Conservation (phyloP, 306 rosid genomes). For the Vicia faba region DNA sequence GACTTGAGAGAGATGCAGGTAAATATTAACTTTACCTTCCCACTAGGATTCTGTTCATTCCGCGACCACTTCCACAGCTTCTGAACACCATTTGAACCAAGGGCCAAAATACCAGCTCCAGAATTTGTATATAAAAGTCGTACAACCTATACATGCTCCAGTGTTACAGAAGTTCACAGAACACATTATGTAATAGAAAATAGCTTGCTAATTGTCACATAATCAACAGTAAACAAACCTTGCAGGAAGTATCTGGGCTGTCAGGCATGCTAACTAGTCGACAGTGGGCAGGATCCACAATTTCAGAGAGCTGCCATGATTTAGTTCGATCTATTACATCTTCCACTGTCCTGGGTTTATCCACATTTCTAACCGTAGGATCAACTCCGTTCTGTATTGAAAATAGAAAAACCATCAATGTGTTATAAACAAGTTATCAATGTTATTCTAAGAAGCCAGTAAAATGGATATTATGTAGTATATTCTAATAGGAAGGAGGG, state of each 20-base stretch:
- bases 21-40: slow-evolving; percentile 57
- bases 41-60: slow-evolving; percentile 64
- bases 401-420: slow-evolving; percentile 44
- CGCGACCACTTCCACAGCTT: slow-evolving; percentile 91
- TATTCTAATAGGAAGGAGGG: slow-evolving; percentile 4
- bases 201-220: slow-evolving; percentile 23
- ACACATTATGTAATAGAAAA: slow-evolving; percentile 26
- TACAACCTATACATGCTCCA: slow-evolving; percentile 55
- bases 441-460: slow-evolving; percentile 6
- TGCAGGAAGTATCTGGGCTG: slow-evolving; percentile 66
- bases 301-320: slow-evolving; percentile 81
- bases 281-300: slow-evolving; percentile 72
- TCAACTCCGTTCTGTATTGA: slow-evolving; percentile 69
- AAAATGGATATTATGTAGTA: slow-evolving; percentile 12
- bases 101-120: slow-evolving; percentile 86
- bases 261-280: slow-evolving; percentile 79
- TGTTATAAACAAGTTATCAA: slow-evolving; percentile 11
- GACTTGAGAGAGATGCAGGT: not conserved
- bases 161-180: slow-evolving; percentile 16
- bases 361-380: slow-evolving; percentile 53
- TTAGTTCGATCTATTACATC: slow-evolving; percentile 66
- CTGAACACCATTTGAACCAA: slow-evolving; percentile 84
- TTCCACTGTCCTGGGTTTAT: slow-evolving; percentile 62
- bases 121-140: slow-evolving; percentile 77
- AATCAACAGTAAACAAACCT: slow-evolving; percentile 58